Evolutionary conservation across 1,284 basidiomycete genomes (phyloP), one percentile per base, ranked within the genome.

Genomic region (Mycosarcoma mackinlayi): DNA sequence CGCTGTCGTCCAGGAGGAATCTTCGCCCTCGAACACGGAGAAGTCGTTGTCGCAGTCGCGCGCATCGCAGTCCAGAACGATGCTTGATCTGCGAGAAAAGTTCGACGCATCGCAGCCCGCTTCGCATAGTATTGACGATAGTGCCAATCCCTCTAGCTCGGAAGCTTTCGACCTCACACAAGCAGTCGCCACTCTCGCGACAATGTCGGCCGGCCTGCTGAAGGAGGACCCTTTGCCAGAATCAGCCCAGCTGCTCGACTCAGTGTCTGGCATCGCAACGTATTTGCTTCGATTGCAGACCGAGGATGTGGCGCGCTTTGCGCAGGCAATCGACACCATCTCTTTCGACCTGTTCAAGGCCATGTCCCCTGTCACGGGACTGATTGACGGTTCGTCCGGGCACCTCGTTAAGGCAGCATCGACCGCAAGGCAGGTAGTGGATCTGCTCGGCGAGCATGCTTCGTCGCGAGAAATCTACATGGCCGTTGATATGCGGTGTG

Each of bases 401-500:
- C 31, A 35, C 6, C 31, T 46, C 5, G 38, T 42, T 35, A 50
- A 58, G 31, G 45, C 49, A 7, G 49, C 56, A 28, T 47, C 35
- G 4, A 35, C 40, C 2, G 71, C 76, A 1, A 46, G 44, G 11
- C 52, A 52, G 30, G 51, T 67, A 8, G 50, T 78, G 19, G 53
- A 66, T 6, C 19, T 73, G 27, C 41, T 76, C 7, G 73, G 66
- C 4, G 57, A 68, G 31, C 24, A 51, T 18, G 69, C 63, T 2
- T 75, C 73, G 6, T 69, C 75, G 14, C 66, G 77, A 6, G 77
- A 78, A 28, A 38, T 78, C n/a, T 75, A 72, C 60, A 58, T 78
- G 66, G 77, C 75, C 6, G 35, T 68, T 16, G 70, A 77, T 48
- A 67, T 75, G 59, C 67, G 75, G 4, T 58, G 73, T 27, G 67